Percentiles rank a stretch among this genome's conserved stretches.
phyloP scores from a whole-genome alignment of 805 yeast genomes.

The Candida fluviatilis region DNA sequence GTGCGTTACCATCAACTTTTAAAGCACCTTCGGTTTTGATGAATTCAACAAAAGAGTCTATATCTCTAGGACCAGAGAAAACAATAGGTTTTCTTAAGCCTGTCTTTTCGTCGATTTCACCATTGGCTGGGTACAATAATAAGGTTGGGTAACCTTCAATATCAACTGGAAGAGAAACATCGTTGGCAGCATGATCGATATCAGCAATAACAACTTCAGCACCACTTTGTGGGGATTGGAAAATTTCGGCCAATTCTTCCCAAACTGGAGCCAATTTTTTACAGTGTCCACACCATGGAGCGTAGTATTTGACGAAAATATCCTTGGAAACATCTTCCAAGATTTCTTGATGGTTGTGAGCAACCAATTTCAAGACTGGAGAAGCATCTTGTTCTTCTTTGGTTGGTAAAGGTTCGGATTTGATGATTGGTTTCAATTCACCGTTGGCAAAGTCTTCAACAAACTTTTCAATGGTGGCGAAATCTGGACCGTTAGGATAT shows the following conservation, averaged over 20 bases:
- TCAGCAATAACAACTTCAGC: constrained; percentile 71
- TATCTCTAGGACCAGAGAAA: constrained; percentile 68
- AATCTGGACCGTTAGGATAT: constrained; percentile 42
- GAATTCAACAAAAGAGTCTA: constrained; percentile 67
- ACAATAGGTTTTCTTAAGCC: constrained; percentile 51
- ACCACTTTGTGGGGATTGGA: constrained; percentile 44
- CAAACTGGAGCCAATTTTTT: constrained; percentile 84
- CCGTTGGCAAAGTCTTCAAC: constrained; percentile 63
- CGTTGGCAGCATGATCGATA: constrained; percentile 87
- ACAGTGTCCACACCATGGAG: constrained; percentile 98
- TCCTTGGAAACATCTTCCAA: constrained; percentile 57
- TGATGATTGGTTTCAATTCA: constrained; percentile 64
- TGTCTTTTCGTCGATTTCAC: constrained; percentile 36
- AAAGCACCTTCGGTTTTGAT: constrained; percentile 64
- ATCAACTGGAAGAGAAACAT: constrained; percentile 62
- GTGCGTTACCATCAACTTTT: constrained; percentile 49
- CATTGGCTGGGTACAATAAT: constrained; percentile 79
- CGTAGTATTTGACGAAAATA: constrained; percentile 85
- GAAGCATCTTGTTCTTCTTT: constrained; percentile 57
- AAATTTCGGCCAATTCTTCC: constrained; percentile 79
- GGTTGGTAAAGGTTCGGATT: constrained; percentile 84
- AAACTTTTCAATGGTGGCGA: constrained; percentile 52
- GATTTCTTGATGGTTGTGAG: constrained; percentile 71
- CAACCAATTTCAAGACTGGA: constrained; percentile 74
- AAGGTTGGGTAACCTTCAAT: constrained; percentile 92